Evolutionary conservation across 164 flowering plant genomes (phyloP).

Genomic region (Berberis vulgaris): DNA sequence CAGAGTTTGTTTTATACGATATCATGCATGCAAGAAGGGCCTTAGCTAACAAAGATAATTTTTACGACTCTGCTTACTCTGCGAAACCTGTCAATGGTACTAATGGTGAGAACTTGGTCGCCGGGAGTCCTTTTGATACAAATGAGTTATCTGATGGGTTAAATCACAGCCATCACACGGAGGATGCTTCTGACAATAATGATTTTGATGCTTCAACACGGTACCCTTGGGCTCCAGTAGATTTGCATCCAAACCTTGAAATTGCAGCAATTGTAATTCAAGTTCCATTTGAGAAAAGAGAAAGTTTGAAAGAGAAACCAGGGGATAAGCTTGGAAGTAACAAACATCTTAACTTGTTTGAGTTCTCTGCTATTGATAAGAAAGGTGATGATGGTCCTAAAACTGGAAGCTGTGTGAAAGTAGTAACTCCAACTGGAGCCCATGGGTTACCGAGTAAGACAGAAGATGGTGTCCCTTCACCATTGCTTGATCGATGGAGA

Average conservation of each 20-base stretch:
- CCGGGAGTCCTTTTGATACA: conserved; percentile 6
- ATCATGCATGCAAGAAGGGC: conserved; percentile 42
- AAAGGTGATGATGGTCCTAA: conserved; percentile 12
- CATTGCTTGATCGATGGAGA: conserved; percentile 83
- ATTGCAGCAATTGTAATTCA: conserved; percentile 66
- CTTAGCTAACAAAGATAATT: conserved; percentile 17
- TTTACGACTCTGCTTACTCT: conserved; percentile 16
- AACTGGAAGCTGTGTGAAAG: conserved; percentile 28
- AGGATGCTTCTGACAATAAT: conserved; percentile 16
- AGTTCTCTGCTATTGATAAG: conserved; percentile 22
- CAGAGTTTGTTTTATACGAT: conserved; percentile 82
- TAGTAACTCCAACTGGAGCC: conserved; percentile 63
- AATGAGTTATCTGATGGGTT: conserved; percentile 13
- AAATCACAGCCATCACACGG: conserved; percentile 18
- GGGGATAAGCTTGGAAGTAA: conserved; percentile 25
- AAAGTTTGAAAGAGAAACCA: conserved; percentile 41
- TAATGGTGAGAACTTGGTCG: conserved; percentile 10
- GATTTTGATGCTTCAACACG: conserved; percentile 18
- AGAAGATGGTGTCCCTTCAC: conserved; percentile 43
- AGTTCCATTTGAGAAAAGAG: conserved; percentile 56
- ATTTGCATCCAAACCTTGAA: conserved; percentile 60
- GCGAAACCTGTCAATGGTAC: conserved; percentile 16
- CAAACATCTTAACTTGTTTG: conserved; percentile 16
- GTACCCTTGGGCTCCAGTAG: conserved; percentile 37
- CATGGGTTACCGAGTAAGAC: conserved; percentile 62